Base-by-base conservation (phyloP, 176 grass and related monocot genomes). In the Dendrocalamus sinicus region DNA sequence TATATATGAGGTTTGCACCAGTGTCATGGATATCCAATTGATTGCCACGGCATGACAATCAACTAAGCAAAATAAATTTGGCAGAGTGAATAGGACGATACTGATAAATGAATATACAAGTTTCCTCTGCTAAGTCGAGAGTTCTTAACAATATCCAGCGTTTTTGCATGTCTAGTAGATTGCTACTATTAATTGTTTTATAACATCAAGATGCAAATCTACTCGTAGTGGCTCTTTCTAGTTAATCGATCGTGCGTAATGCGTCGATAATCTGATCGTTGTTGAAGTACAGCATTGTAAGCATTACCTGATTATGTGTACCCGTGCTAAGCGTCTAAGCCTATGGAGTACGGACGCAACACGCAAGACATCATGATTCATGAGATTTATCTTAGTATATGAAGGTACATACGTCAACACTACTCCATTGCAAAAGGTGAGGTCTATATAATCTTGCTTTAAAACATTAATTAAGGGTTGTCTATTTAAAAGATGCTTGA, bases 121-220 rank as follows among this genome's bases (percentile, higher is more conserved):
- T 28, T 67, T 75, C 22, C 10, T 1, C 13, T 8, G 51, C 19
- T 26, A 23, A 39, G 13, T 72, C 20, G 10, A 7, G 70, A 67
- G 16, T 15, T 69, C 5, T 59, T 70, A 11, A 61, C n/a, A 70
- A 75, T 76, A 85, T 89, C 70, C 28, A 22, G 28, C 19, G n/a
- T 24, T 40, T 86, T 62, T 89, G 83, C 77, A 51, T 89, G 53
- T 63, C 63, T 35, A 77, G 46, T 90, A 11, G 78, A 76, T 19
- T 71, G 35, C 78, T 72, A 86, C 78, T 82, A 76, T 24, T 51
- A 61, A 24, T 76, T 81, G 19, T 81, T 80, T 66, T 69, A 32
- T 68, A 61, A 32, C 23, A 32, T 17, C 15, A 80, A 81, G 17
- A 45, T 81, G 70, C 62, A 51, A 70, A 75, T 81, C 52, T 81